Conservation (phyloP, 768 basidiomycete genomes). For the Mycena leptocephala region DNA sequence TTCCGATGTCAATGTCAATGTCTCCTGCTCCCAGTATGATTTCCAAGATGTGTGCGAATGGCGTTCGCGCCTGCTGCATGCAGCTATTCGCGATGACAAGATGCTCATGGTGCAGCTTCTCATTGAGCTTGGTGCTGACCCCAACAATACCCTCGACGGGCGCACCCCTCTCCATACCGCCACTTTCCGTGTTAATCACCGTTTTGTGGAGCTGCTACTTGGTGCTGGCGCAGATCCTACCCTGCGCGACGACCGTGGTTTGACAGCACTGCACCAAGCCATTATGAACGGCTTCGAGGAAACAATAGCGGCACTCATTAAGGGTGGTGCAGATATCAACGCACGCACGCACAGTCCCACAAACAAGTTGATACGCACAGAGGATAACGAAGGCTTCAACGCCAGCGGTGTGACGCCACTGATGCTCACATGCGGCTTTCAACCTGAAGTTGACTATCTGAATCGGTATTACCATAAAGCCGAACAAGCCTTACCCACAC, state of each 20-base stretch:
- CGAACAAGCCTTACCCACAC: neutral
- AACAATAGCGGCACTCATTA: constrained; percentile 5
- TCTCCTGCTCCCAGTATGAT: neutral
- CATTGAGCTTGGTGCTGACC: constrained; percentile 29
- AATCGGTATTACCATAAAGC: no score
- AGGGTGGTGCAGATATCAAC: constrained; percentile 10
- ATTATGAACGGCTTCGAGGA: constrained; percentile 19
- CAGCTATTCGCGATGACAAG: constrained; percentile 30
- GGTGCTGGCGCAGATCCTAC: constrained; percentile 13
- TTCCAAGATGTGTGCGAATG: neutral
- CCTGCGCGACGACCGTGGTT: neutral
- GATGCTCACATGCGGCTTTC: neutral
- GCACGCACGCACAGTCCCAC: constrained; percentile 5
- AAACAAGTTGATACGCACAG: neutral
- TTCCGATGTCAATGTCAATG: neutral
- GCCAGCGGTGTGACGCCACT: constrained; percentile 7
- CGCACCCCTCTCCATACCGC: constrained; percentile 25
- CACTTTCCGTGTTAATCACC: constrained; percentile 2
- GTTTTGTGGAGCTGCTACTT: constrained; percentile 21
- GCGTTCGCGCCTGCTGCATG: constrained; percentile 27
- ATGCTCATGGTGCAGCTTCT: constrained; percentile 24
- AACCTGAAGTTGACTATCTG: neutral
- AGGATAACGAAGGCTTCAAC: neutral
- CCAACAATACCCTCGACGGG: constrained; percentile 5
- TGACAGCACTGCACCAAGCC: constrained; percentile 21